Evolutionary conservation across 306 rosid species (phyloP).

Genomic region (Hippophae rhamnoides): DNA sequence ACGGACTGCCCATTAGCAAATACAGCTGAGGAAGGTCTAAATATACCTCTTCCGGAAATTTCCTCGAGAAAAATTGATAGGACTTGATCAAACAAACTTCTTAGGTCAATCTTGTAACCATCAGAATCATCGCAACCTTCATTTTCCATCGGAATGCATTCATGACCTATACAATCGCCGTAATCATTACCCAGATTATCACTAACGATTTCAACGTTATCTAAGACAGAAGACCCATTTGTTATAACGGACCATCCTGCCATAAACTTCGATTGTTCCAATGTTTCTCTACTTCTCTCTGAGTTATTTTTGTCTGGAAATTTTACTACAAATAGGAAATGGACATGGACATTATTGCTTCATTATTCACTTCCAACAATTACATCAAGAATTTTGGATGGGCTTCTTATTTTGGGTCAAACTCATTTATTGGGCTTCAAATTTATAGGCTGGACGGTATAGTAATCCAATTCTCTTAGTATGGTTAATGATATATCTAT

Average conservation of each 20-base stretch:
- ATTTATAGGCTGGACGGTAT: too few relatives aligned
- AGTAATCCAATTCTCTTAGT: too few relatives aligned
- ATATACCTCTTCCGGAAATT: conserved; percentile 25
- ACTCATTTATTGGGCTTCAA: too few relatives aligned
- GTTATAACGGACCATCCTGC: conserved; percentile 48
- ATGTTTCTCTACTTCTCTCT: too few relatives aligned
- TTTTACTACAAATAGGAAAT: too few relatives aligned
- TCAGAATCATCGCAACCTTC: conserved; percentile 15
- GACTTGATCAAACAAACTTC: conserved; percentile 41
- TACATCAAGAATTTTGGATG: too few relatives aligned
- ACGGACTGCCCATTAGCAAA: conserved; percentile 42
- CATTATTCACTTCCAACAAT: too few relatives aligned
- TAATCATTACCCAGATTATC: conserved; percentile 24
- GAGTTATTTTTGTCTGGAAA: too few relatives aligned
- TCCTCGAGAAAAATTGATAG: conserved; percentile 42
- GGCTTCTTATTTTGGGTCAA: too few relatives aligned
- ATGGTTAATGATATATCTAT: too few relatives aligned
- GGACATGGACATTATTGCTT: too few relatives aligned
- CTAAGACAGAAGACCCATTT: conserved; percentile 35
- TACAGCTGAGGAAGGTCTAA: conserved; percentile 52
- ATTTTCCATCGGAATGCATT: conserved; percentile 9
- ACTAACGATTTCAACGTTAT: conserved; percentile 32
- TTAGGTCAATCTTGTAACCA: conserved; percentile 23
- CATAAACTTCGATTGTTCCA: conserved; percentile 35
- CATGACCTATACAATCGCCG: conserved; percentile 15